Evolutionary conservation across 495 filamentous ascomycete genomes (phyloP), one percentile per base, ranked within the genome.

Genomic region (Geoglossum glabrum): DNA sequence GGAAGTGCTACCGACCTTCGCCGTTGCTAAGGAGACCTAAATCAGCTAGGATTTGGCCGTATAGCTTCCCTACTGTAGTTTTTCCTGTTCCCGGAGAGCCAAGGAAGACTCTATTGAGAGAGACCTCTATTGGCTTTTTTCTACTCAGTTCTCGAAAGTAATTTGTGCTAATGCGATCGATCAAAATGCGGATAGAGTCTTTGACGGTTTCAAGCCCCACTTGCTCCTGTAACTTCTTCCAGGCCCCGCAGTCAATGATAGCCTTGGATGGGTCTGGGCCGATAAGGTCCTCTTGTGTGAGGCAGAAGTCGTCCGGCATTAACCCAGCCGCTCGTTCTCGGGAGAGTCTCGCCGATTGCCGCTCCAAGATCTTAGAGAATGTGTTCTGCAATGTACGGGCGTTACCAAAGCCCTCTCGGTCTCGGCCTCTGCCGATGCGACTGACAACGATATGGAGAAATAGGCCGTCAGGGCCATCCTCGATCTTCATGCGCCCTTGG

Each of bases 41-140:
- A 55, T 81, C 73, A 0, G 73, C 79, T 5, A 86, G 65, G 13
- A 85, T 80, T 60, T 77, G 69, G 0, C 81, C 83, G 62, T 84
- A 90, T 1, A 89, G 64, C 65, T 85, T 85, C 0, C 83, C 86
- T 0, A 90, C 81, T 0, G 82, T 77, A 0, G 85, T 89, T 62
- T 89, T 90, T 0, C 86, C 85, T 0, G 84, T 88, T 1, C 84
- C 85, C 0, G 83, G 85, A 34, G 71, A 74, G 0, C 84, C 84
- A 2, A 84, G 65, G 54, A 88, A 87, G 19, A 87, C 79, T n/a
- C 73, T 70, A 64, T 89, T 87, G 4, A 90, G 72, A 1, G 72
- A 78, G 38, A 76, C 78, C 49, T 80, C 66, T 3, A 86, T 66
- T 3, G 68, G 63, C 0, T 73, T 68, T 60, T 81, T 64, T 61